Conservation (phyloP, 305 asterid genomes). For the Stenogyne calaminthoides region DNA sequence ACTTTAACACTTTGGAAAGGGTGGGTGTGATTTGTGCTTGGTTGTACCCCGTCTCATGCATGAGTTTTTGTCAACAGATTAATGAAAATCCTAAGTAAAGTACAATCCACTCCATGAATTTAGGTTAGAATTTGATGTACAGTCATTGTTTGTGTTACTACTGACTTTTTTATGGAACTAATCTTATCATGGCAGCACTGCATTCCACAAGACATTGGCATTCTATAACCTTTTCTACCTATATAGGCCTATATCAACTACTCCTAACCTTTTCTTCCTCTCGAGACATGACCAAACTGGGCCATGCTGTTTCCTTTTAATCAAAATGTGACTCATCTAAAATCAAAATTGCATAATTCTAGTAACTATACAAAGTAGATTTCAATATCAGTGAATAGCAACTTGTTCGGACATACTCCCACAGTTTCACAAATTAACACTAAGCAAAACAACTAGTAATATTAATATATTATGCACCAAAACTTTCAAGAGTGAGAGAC, state of each 20-base stretch:
- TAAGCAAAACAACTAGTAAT: background rate
- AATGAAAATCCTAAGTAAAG: too few relatives aligned
- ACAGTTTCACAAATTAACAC: background rate
- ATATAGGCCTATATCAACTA: background rate
- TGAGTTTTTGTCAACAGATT: too few relatives aligned
- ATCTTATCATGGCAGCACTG: background rate
- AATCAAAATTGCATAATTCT: background rate
- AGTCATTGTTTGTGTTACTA: background rate
- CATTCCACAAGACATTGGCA: background rate
- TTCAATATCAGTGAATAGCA: background rate
- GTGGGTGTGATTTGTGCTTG: too few relatives aligned
- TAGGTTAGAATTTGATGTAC: background rate
- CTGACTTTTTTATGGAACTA: background rate
- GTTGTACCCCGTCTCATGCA: too few relatives aligned
- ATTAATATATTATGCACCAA: constrained; percentile 4
- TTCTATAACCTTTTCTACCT: background rate
- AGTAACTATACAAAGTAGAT: background rate
- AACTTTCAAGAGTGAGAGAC: background rate
- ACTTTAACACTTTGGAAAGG: too few relatives aligned
- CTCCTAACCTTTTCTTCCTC: too few relatives aligned
- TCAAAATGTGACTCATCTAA: background rate
- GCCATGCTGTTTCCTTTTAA: background rate
- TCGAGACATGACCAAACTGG: too few relatives aligned
- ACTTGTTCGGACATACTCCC: background rate
- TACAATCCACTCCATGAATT: background rate